phyloP scores from a whole-genome alignment of 148 eudicot species.

The Simmondsia chinensis region DNA sequence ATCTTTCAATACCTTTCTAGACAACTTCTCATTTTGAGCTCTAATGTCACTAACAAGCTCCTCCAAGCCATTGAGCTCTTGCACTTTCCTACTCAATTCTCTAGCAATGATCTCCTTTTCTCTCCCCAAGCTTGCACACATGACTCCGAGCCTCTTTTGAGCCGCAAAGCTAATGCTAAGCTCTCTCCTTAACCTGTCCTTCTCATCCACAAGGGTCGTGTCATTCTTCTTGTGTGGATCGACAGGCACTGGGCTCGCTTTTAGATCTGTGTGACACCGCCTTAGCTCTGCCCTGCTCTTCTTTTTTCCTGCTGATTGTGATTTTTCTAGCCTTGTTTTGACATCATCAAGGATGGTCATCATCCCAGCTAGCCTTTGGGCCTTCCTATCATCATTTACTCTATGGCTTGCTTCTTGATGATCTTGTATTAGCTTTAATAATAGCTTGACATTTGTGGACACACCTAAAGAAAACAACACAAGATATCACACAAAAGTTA shows the following conservation, averaged over 20 bases:
- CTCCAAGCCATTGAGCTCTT: slow-evolving; percentile 64
- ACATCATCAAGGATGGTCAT: slow-evolving; percentile 73
- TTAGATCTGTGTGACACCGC: slow-evolving; percentile 44
- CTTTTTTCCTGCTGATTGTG: slow-evolving; percentile 40
- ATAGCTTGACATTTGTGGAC: slow-evolving; percentile 57
- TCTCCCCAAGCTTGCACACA: slow-evolving; percentile 81
- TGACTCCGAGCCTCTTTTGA: slow-evolving; percentile 60
- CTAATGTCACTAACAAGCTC: slow-evolving; percentile 51
- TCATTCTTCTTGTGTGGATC: slow-evolving; percentile 17
- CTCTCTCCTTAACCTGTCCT: slow-evolving; percentile 43
- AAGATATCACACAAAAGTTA: not conserved
- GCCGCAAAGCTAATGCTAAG: slow-evolving; percentile 48
- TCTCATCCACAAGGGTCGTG: slow-evolving; percentile 29
- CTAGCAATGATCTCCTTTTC: slow-evolving; percentile 74
- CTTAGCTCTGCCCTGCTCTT: slow-evolving; percentile 27
- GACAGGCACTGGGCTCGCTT: slow-evolving; percentile 15
- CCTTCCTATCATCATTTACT: slow-evolving; percentile 42
- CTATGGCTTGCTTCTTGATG: slow-evolving; percentile 57
- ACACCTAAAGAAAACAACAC: slow-evolving; percentile 35
- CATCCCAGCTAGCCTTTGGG: slow-evolving; percentile 74
- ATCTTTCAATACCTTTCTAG: too few relatives aligned
- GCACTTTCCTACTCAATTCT: slow-evolving; percentile 57
- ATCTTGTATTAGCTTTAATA: slow-evolving; percentile 71
- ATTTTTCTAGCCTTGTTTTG: slow-evolving; percentile 50
- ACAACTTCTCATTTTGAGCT: slow-evolving; percentile 48